These are phyloP conservation scores for Suillus clintonianus DNA, from an alignment of 768 basidiomycete species.

Conservation along the genomic window DNA sequence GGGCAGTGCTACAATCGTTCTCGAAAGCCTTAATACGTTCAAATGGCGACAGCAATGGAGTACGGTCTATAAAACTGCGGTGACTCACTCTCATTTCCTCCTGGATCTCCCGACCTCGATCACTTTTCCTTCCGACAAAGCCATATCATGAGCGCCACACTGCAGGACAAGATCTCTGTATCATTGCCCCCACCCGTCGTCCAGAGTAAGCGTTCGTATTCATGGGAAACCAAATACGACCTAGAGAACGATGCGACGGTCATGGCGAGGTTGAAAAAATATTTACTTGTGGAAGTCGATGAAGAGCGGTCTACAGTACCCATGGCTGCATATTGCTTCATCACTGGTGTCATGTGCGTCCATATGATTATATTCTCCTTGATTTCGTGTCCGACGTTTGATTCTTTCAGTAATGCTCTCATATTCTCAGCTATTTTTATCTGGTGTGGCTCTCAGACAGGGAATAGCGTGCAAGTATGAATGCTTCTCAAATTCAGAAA, in stretches of 20 bases:
- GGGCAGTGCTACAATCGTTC: background rate
- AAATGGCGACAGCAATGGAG: background rate
- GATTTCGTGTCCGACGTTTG: background rate
- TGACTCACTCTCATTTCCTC: background rate
- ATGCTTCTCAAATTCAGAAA: constrained; percentile 3
- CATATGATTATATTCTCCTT: background rate
- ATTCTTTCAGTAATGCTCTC: constrained; percentile 53
- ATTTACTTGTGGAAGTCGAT: constrained; percentile 10
- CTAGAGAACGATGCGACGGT: background rate
- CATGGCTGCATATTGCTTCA: constrained; percentile 64
- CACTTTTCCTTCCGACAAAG: too few relatives aligned
- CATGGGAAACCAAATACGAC: background rate
- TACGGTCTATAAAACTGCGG: background rate
- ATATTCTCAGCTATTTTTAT: constrained; percentile 77
- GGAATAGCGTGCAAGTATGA: constrained; percentile 64
- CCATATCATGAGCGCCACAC: background rate
- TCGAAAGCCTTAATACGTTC: background rate
- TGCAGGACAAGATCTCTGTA: background rate
- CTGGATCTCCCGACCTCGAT: too few relatives aligned
- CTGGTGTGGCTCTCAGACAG: constrained; percentile 82
- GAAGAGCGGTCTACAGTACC: constrained; percentile 42
- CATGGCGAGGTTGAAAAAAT: constrained; percentile 7
- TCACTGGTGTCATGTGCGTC: constrained; percentile 71
- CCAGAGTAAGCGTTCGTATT: constrained; percentile 1
- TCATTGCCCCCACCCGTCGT: constrained; percentile 9